A percentile compares a stretch with the other conserved stretches of the same genome.
These are phyloP conservation scores for Cnidoscolus chayamansa DNA, from an alignment of 441 rosid genomes.

Conservation along the genomic window DNA sequence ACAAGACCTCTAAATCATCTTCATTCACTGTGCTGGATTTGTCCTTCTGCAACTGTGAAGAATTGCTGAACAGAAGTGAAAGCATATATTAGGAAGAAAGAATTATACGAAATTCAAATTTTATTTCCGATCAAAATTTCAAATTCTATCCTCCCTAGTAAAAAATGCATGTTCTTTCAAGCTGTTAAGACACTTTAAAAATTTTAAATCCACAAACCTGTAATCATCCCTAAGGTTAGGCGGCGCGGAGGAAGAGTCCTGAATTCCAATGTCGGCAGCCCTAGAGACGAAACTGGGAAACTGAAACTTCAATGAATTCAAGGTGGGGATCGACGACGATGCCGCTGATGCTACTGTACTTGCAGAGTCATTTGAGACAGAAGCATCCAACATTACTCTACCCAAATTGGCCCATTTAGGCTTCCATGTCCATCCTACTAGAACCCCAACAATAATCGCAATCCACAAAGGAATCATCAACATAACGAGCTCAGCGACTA, in stretches of 20 bases:
- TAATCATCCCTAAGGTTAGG: slow-evolving; percentile 25
- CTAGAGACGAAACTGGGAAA: slow-evolving; percentile 45
- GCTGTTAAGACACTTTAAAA: too few species aligned
- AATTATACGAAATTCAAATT: neutral
- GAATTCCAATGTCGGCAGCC: slow-evolving; percentile 32
- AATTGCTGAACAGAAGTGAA: slow-evolving; percentile 34
- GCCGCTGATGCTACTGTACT: slow-evolving; percentile 9
- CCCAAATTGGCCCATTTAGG: slow-evolving; percentile 79
- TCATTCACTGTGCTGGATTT: slow-evolving; percentile 39
- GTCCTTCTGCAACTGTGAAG: slow-evolving; percentile 33
- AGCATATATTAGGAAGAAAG: slow-evolving; percentile 16
- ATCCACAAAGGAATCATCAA: slow-evolving; percentile 65
- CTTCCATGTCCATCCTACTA: slow-evolving; percentile 93
- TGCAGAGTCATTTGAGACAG: slow-evolving; percentile 22
- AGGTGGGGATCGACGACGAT: slow-evolving; percentile 29
- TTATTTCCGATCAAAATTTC: neutral
- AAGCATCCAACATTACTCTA: slow-evolving; percentile 34
- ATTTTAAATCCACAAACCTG: slow-evolving; percentile 41
- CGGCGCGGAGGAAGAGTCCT: slow-evolving; percentile 24
- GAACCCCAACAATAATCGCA: slow-evolving; percentile 63
- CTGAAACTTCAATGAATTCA: slow-evolving; percentile 48
- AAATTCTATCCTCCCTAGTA: neutral
- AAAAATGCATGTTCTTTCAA: neutral
- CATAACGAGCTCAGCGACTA: slow-evolving; percentile 44
- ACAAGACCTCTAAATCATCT: slow-evolving; percentile 64